phyloP scores from a whole-genome alignment of 257 asterid species.

The Nicotiana obtusifolia region DNA sequence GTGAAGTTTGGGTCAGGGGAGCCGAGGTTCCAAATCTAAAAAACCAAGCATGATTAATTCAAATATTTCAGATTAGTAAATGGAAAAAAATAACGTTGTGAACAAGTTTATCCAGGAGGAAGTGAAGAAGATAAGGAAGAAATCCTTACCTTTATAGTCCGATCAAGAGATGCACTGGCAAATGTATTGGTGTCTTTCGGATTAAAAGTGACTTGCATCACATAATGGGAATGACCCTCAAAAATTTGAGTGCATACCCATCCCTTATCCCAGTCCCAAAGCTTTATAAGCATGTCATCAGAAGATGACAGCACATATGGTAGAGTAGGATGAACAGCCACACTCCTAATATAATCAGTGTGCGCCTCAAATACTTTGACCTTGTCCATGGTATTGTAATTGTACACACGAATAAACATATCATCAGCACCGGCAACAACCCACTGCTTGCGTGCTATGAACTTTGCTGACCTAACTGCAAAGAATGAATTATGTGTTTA shows the following conservation, averaged over 20 bases:
- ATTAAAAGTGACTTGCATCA: constrained; percentile 98
- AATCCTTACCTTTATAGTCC: constrained; percentile 76
- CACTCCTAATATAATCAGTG: constrained; percentile 96
- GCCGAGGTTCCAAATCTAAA: constrained; percentile 97
- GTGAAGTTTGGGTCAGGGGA: constrained; percentile 99
- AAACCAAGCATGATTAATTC: constrained; percentile 19
- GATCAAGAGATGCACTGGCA: constrained; percentile 99
- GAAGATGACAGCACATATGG: constrained; percentile 95
- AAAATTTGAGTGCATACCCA: constrained; percentile 94
- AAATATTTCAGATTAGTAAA: neutral
- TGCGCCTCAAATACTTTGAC: constrained; percentile 96
- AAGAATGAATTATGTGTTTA: constrained; percentile 20
- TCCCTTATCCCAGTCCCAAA: constrained; percentile 99
- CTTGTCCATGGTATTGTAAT: constrained; percentile 98
- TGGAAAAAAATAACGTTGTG: neutral
- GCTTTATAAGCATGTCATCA: constrained; percentile 99
- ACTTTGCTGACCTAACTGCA: constrained; percentile 97
- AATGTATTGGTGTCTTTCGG: constrained; percentile 98
- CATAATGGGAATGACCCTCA: constrained; percentile 99
- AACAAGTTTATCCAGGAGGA: constrained; percentile 5
- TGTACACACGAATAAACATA: constrained; percentile 93
- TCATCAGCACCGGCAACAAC: constrained; percentile 99
- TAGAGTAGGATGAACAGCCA: constrained; percentile 94
- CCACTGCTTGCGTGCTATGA: constrained; percentile 92
- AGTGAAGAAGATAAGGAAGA: neutral